Percentiles rank a stretch among this genome's conserved stretches.
These are phyloP conservation scores for Septoria petroselini DNA, from an alignment of 2,329 filamentous ascomycete genomes.

Conservation along the genomic window DNA sequence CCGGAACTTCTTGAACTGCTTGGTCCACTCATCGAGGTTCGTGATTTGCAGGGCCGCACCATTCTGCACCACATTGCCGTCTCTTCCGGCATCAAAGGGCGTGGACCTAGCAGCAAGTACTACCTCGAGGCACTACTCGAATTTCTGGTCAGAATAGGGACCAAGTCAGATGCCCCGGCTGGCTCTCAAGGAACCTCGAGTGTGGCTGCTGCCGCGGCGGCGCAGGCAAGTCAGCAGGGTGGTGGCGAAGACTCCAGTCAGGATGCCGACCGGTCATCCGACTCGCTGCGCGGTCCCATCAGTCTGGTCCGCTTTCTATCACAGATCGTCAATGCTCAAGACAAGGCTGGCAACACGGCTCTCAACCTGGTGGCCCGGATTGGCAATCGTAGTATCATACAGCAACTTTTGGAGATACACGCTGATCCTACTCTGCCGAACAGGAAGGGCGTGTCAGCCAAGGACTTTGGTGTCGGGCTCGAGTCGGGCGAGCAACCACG, in stretches of 20 bases:
- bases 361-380: slow-evolving; percentile 91
- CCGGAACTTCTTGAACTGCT: slow-evolving; percentile 86
- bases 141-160: slow-evolving; percentile 80
- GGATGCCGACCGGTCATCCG: slow-evolving; percentile 22
- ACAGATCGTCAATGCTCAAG: slow-evolving; percentile 93
- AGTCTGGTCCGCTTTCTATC: slow-evolving; percentile 91
- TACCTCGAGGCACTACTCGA: slow-evolving; percentile 93
- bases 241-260: slow-evolving; percentile 33
- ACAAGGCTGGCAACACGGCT: slow-evolving; percentile 91
- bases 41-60: slow-evolving; percentile 84
- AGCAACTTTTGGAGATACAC: slow-evolving; percentile 91
- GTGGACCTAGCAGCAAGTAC: slow-evolving; percentile 87
- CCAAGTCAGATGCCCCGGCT: slow-evolving; percentile 27
- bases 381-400: slow-evolving; percentile 89
- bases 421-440: slow-evolving; percentile 92
- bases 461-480: slow-evolving; percentile 90
- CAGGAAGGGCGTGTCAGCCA: slow-evolving; percentile 77
- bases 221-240: slow-evolving; percentile 27
- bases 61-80: slow-evolving; percentile 95
- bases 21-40: slow-evolving; percentile 82
- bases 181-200: slow-evolving; percentile 55
- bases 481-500: slow-evolving; percentile 49
- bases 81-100: slow-evolving; percentile 90
- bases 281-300: slow-evolving; percentile 59
- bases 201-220: slow-evolving; percentile 35